Evolutionary conservation across 2,329 filamentous ascomycete species (phyloP), one percentile per base, ranked within the genome.

Genomic region (Neonectria ditissima): DNA sequence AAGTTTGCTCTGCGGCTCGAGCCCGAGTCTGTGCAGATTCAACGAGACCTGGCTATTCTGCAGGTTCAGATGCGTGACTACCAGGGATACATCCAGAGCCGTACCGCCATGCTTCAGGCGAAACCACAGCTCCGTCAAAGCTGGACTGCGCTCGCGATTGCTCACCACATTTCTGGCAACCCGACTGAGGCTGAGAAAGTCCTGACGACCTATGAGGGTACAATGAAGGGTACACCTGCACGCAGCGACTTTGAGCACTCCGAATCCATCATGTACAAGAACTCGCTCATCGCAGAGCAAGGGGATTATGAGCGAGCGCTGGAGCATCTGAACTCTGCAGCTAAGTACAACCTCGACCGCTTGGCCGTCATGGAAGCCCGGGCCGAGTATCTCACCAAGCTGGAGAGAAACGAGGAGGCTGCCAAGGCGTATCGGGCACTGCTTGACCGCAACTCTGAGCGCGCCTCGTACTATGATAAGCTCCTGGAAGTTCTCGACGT

Each of bases 41-140:
- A 97, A 79, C 89, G 96, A 69, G 97, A 99, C 76, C 85, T 99
- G 65, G 95, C 96, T 54, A 88, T 97, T 65, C 87, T 99, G 64
- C 96, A 99, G 82, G 87, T 97, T 71, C 96, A 99, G 82, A 97
- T 97, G 88, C 90, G 96, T 73, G 96, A 99, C 81, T 98, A 94
- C 80, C 87, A 91, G 69, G 96, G 96, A 56, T 98, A 98, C 77
- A 89, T 97, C 69, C 91, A 95, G 79, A 98, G 93, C 80, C 88
- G 96, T 71, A 91, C 88, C 66, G 86, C 90, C 59, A 98, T 99
- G 91, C 86, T 99, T 69, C 91, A 96, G 78, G 89, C 92, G 47
- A 89, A 92, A 63, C 92, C 96, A 2, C 88, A 90, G 68, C 76
- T 96, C 65, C 88, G 97, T 70, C 93, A 97, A 81, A 97, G 95